phyloP scores from a whole-genome alignment of 345 rosid genomes.

The Gossypium herbaceum region DNA sequence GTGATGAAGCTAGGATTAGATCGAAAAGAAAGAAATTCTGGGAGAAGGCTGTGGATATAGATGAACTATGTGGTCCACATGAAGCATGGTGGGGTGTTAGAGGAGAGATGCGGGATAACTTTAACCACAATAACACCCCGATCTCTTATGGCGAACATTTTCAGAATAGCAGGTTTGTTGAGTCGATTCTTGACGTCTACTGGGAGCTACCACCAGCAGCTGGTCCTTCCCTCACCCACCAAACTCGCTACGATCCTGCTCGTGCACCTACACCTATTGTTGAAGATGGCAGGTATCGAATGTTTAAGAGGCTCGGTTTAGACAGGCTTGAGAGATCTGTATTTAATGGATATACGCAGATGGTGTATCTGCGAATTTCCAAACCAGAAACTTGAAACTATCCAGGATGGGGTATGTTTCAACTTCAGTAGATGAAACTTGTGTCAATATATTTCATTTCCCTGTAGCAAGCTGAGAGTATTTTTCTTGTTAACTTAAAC shows the following conservation, averaged over 20 bases:
- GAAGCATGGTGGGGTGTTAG: slow-evolving; percentile 99
- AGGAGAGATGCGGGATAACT: slow-evolving; percentile 87
- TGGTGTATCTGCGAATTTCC: slow-evolving; percentile 84
- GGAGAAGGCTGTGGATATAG: slow-evolving; percentile 85
- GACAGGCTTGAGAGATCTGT: slow-evolving; percentile 67
- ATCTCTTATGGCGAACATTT: slow-evolving; percentile 71
- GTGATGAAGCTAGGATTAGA: slow-evolving; percentile 89
- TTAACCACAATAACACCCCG: slow-evolving; percentile 69
- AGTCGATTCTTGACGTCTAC: slow-evolving; percentile 74
- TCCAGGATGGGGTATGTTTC: slow-evolving; percentile 7
- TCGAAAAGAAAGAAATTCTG: slow-evolving; percentile 79
- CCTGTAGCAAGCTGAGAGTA: slow-evolving; percentile 7
- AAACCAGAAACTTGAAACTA: slow-evolving; percentile 41
- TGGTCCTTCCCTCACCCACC: slow-evolving; percentile 97
- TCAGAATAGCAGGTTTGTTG: slow-evolving; percentile 73
- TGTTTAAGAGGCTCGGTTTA: slow-evolving; percentile 75
- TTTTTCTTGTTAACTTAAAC: not conserved
- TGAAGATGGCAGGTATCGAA: slow-evolving; percentile 79
- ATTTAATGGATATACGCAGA: slow-evolving; percentile 95
- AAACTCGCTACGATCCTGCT: slow-evolving; percentile 90
- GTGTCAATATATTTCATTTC: slow-evolving; percentile 5
- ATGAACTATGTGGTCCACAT: slow-evolving; percentile 70
- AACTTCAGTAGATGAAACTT: slow-evolving; percentile 11
- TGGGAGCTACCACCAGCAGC: slow-evolving; percentile 98
- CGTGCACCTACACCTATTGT: slow-evolving; percentile 69